Evolutionary conservation across 2,329 filamentous ascomycete genomes (phyloP), one percentile per base, ranked within the genome.

Genomic region (Leptographium wingfieldii): DNA sequence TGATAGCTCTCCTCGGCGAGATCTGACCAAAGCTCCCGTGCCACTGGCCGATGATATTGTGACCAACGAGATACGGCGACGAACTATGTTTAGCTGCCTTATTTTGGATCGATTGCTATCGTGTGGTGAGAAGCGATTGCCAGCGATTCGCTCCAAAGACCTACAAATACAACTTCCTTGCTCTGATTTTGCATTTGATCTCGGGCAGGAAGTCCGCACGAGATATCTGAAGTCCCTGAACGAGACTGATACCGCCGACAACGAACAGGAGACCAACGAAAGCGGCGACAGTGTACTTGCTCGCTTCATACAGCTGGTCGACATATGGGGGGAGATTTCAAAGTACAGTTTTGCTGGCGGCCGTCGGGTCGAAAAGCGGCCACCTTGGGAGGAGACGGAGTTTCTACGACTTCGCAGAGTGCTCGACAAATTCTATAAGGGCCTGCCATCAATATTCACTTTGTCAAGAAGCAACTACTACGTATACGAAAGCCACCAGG

Each of bases 11-110:
- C 11, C 43, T 9, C 22, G 25, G 5, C 38, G 16, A 4, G 27
- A 29, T n/a, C 5, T 19, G 5, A 16, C 40, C 43, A 33, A 25
- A 29, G 35, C 19, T 2, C 14, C 57, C 3, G 31, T 22, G 9
- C n/a, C 40, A 12, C 9, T 66, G 11, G 59, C 62, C 2, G 69
- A 71, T 19, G 71, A 69, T 40, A 78, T 81, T 55, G 80, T 86
- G 27, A 73, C 80, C 43, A 82, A 81, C 60, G 87, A 90, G 69
- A 79, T 85, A 14, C 76, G 79, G 62, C 77, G 87, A 31, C 80
- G 87, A 7, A 88, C 86, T 0, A 87, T 89, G 74, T 90, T 86
- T 74, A 88, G 86, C 65, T 88, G 86, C 66, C 84, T 87, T 61
- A 83, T 89, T 57, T 75, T 90, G 65, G 87, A 90, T 68, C 80